A percentile compares a stretch with the other conserved stretches of the same genome.
phyloP scores from a whole-genome alignment of 108 stramenopile genomes.

The Cyclotella baltica region DNA sequence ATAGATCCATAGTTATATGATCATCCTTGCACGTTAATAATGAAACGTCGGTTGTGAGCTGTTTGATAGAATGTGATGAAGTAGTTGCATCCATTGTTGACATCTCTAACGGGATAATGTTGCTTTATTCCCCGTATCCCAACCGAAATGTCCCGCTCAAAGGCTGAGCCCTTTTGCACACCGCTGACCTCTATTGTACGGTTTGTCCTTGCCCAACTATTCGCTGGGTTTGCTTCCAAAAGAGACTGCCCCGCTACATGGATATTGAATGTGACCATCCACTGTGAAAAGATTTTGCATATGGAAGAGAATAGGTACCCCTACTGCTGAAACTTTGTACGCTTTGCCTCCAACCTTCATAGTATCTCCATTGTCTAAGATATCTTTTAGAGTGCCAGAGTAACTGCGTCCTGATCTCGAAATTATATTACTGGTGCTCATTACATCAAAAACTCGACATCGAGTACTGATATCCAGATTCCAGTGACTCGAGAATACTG shows the following conservation, averaged over 20 bases:
- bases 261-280: slow-evolving; percentile 73
- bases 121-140: slow-evolving; percentile 63
- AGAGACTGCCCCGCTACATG: slow-evolving; percentile 75
- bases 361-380: slow-evolving; percentile 45
- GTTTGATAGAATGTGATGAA: slow-evolving; percentile 74
- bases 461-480: slow-evolving; percentile 54
- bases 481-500: too few species aligned
- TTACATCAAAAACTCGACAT: slow-evolving; percentile 52
- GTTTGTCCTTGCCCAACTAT: slow-evolving; percentile 83
- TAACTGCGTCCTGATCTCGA: slow-evolving; percentile 25
- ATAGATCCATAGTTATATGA: slow-evolving; percentile 54
- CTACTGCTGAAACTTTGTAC: slow-evolving; percentile 34
- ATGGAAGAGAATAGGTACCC: slow-evolving; percentile 40
- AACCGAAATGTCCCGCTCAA: slow-evolving; percentile 78
- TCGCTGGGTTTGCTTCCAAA: slow-evolving; percentile 62
- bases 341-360: slow-evolving; percentile 54
- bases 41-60: slow-evolving; percentile 67
- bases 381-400: slow-evolving; percentile 15
- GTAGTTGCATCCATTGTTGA: slow-evolving; percentile 89
- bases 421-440: slow-evolving; percentile 39
- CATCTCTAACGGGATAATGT: slow-evolving; percentile 67
- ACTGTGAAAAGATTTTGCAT: slow-evolving; percentile 55
- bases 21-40: slow-evolving; percentile 76
- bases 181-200: slow-evolving; percentile 58
- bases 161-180: slow-evolving; percentile 70